Evolutionary conservation across 208 protist genomes (phyloP).

Genomic region (Phytomonas francai): DNA sequence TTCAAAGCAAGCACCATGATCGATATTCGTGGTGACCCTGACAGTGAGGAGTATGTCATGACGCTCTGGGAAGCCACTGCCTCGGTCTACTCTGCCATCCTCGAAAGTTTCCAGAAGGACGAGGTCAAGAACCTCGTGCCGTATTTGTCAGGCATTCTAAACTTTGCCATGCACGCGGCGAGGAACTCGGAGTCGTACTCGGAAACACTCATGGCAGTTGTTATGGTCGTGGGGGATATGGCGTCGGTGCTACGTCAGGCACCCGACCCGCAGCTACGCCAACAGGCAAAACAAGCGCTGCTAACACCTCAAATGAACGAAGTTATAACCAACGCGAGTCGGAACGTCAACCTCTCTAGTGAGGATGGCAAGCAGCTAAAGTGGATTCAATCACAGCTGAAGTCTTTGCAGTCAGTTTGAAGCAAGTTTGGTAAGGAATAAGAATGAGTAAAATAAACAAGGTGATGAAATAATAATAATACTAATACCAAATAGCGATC

Average conservation of each 20-base stretch:
- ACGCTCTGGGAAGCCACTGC: conserved; percentile 62
- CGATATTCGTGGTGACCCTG: conserved; percentile 56
- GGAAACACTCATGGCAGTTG: conserved; percentile 46
- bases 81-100: conserved; percentile 68
- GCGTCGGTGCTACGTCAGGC: conserved; percentile 54
- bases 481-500: conserved; percentile 12
- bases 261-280: conserved; percentile 29
- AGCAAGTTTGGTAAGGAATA: neutral
- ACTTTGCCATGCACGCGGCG: conserved; percentile 62
- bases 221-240: conserved; percentile 82
- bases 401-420: conserved; percentile 32
- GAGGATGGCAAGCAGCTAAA: conserved; percentile 48
- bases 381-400: conserved; percentile 60
- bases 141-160: conserved; percentile 61
- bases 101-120: conserved; percentile 64
- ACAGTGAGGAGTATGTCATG: conserved; percentile 80
- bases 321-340: conserved; percentile 23
- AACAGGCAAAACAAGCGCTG: conserved; percentile 61
- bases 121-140: conserved; percentile 32
- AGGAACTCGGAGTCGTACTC: conserved; percentile 30
- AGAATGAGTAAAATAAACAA: neutral
- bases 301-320: conserved; percentile 25
- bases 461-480: neutral
- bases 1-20: conserved; percentile 55
- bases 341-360: conserved; percentile 15